A percentile compares a stretch with the other conserved stretches of the same genome.
These are phyloP conservation scores for Marasmius tenuissimus DNA, from an alignment of 1,284 basidiomycete species.

Conservation along the genomic window DNA sequence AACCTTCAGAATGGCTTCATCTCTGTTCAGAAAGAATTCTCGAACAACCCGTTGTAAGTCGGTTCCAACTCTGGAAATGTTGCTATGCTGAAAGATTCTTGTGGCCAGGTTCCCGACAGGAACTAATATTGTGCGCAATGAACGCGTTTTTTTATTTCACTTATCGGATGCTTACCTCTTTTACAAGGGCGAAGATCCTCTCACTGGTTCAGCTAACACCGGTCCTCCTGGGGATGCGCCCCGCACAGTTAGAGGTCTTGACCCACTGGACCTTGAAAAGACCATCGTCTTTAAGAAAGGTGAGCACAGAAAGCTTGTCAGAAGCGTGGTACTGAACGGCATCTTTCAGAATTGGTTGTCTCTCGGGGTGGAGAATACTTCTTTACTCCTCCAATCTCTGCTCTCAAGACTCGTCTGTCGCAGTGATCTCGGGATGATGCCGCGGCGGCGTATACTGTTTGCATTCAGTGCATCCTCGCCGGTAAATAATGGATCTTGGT, in stretches of 20 bases:
- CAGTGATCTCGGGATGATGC: neutral
- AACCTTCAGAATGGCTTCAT: conserved; percentile 24
- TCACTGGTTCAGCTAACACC: conserved; percentile 13
- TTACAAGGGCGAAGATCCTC: conserved; percentile 23
- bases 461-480: no score
- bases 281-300: neutral
- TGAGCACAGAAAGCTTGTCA: neutral
- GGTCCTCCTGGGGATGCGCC: conserved; percentile 2
- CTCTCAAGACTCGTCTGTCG: conserved; percentile 9
- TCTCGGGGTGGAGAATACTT: conserved; percentile 37
- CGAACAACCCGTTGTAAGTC: conserved; percentile 21
- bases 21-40: conserved; percentile 31
- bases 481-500: no score
- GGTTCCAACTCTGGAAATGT: no score
- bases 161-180: neutral
- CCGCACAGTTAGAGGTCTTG: conserved; percentile 15
- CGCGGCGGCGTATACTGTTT: no score
- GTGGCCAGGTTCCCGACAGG: conserved; percentile 7
- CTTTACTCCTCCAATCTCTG: conserved; percentile 33
- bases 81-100: neutral
- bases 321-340: neutral
- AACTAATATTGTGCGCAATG: neutral
- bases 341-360: conserved; percentile 26
- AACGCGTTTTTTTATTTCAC: neutral
- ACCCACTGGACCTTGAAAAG: conserved; percentile 8